These are phyloP conservation scores for Yamadazyma mexicana DNA, from an alignment of 1,139 yeast genomes.

Conservation along the genomic window DNA sequence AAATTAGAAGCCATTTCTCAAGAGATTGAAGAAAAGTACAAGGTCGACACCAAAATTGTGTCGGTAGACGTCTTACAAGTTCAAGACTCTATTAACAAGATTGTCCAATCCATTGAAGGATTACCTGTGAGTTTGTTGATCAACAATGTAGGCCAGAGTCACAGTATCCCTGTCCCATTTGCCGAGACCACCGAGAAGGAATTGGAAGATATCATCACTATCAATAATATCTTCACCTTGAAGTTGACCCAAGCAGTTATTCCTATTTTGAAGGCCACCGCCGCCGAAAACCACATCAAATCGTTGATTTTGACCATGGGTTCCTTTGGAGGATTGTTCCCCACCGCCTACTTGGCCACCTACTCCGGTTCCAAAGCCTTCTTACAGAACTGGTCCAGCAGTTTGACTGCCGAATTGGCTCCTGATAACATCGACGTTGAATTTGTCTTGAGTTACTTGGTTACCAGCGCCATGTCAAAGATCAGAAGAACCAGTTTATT, in stretches of 20 bases:
- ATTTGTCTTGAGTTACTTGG: conserved; percentile 83
- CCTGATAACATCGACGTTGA: conserved; percentile 78
- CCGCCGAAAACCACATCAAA: conserved; percentile 38
- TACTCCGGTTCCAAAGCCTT: conserved; percentile 97
- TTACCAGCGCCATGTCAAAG: conserved; percentile 95
- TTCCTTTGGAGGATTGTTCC: conserved; percentile 91
- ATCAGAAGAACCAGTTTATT: conserved; percentile 69
- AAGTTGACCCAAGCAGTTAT: conserved; percentile 75
- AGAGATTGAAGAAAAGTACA: conserved; percentile 62
- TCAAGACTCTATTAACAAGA: conserved; percentile 50
- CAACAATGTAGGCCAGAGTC: conserved; percentile 94
- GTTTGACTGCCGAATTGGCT: conserved; percentile 83
- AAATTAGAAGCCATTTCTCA: conserved; percentile 68
- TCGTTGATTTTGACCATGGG: conserved; percentile 94
- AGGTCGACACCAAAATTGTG: conserved; percentile 63
- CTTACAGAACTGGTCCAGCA: conserved; percentile 87
- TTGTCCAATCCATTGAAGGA: conserved; percentile 28
- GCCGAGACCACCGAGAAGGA: conserved; percentile 75
- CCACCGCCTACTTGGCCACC: conserved; percentile 89
- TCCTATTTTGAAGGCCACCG: conserved; percentile 64
- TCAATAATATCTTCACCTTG: conserved; percentile 84
- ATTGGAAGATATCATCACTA: conserved; percentile 73
- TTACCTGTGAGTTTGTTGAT: conserved; percentile 71
- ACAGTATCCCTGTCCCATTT: conserved; percentile 93
- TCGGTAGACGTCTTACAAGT: conserved; percentile 79